phyloP scores from a whole-genome alignment of 768 basidiomycete species.

The Cyclocybe aegerita region DNA sequence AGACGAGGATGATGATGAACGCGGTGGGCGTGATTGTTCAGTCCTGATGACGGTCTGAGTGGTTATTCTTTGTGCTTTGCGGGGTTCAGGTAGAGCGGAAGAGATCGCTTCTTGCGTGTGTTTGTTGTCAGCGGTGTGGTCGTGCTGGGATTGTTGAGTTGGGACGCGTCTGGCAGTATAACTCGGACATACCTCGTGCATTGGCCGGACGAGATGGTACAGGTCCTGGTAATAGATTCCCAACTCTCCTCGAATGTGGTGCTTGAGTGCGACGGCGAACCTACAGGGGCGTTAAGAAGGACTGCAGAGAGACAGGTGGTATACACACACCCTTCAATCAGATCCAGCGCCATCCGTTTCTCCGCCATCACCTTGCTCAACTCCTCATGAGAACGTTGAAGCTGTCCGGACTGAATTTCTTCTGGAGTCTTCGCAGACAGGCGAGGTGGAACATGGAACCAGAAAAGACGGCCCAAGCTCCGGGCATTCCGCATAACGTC shows the following conservation, averaged over 20 bases:
- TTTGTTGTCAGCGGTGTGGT: slow-evolving; percentile 25
- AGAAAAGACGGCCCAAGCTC: slow-evolving; percentile 52
- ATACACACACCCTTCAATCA: slow-evolving; percentile 51
- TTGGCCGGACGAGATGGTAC: slow-evolving; percentile 53
- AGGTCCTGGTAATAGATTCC: slow-evolving; percentile 65
- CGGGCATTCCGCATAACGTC: slow-evolving; percentile 53
- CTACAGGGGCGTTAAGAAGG: slow-evolving; percentile 24
- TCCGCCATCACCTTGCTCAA: slow-evolving; percentile 55
- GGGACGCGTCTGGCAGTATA: not conserved
- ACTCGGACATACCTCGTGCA: slow-evolving; percentile 39
- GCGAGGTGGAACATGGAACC: slow-evolving; percentile 61
- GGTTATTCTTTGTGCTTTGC: slow-evolving; percentile 28
- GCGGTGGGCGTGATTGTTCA: not conserved
- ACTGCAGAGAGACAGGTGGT: not conserved
- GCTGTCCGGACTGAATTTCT: slow-evolving; percentile 29
- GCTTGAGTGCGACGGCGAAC: slow-evolving; percentile 58
- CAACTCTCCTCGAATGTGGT: slow-evolving; percentile 60
- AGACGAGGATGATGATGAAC: not conserved
- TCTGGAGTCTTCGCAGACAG: slow-evolving; percentile 38
- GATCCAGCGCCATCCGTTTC: slow-evolving; percentile 58
- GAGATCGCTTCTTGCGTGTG: slow-evolving; percentile 14
- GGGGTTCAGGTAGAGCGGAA: slow-evolving; percentile 23
- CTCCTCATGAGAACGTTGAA: slow-evolving; percentile 38
- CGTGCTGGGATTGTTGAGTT: slow-evolving; percentile 24
- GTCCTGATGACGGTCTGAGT: slow-evolving; percentile 14